Conservation (phyloP, 129 eudicot genomes). For the Kitagawia praeruptora region DNA sequence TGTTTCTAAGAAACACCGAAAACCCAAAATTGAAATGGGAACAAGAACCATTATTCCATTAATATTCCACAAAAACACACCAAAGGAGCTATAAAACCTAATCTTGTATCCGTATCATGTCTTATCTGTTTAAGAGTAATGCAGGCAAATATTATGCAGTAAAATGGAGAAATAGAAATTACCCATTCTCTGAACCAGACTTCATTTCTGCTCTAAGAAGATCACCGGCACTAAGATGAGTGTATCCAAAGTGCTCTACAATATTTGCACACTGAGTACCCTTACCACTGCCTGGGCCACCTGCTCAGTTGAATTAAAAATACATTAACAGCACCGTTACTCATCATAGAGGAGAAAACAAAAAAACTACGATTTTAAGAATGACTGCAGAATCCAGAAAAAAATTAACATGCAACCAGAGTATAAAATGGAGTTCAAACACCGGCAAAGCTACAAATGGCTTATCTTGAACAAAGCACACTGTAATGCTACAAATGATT, state of each 20-base stretch:
- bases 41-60: too few species aligned
- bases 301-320: constrained; percentile 34
- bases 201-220: constrained; percentile 93
- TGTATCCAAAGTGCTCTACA: constrained; percentile 81
- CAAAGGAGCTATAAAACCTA: too few species aligned
- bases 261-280: constrained; percentile 98
- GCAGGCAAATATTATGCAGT: neutral
- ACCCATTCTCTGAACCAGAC: constrained; percentile 98
- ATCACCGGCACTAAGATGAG: constrained; percentile 99
- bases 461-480: neutral
- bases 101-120: too few species aligned
- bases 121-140: neutral
- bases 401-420: neutral
- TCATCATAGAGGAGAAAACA: neutral
- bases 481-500: neutral
- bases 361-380: neutral
- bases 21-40: too few species aligned
- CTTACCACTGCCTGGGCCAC: constrained; percentile 99
- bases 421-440: neutral
- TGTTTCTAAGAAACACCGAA: too few species aligned
- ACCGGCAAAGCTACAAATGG: neutral
- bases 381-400: neutral
- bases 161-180: constrained; percentile 1
- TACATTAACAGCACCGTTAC: neutral
- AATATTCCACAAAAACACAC: too few species aligned